phyloP scores from a whole-genome alignment of 768 basidiomycete genomes.

The Trichaptum fuscoviolaceum region DNA sequence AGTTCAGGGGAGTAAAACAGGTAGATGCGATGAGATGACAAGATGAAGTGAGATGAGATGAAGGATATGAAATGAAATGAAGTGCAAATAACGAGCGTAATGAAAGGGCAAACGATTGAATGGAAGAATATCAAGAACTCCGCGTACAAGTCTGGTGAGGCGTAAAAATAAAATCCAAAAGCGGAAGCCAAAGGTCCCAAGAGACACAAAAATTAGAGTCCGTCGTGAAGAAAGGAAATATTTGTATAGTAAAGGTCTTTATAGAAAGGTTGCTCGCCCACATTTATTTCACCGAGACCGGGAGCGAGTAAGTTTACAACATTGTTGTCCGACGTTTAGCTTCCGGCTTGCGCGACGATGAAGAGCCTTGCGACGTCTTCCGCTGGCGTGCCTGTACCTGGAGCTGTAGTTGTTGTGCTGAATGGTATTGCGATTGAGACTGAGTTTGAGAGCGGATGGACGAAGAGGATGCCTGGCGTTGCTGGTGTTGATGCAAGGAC shows the following conservation, averaged over 20 bases:
- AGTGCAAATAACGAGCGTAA: neutral
- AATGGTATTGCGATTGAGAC: neutral
- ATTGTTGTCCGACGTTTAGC: neutral
- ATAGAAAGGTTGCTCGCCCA: neutral
- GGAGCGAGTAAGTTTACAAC: neutral
- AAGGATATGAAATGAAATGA: neutral
- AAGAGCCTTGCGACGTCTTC: neutral
- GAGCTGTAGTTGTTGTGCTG: neutral
- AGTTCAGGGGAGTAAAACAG: too few species aligned
- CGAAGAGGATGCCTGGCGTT: neutral
- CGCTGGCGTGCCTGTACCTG: neutral
- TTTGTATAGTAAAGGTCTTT: neutral
- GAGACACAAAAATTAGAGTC: neutral
- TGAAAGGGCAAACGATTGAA: neutral
- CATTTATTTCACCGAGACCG: neutral
- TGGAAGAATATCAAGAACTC: neutral
- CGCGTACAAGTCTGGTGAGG: neutral
- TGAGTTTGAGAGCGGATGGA: neutral
- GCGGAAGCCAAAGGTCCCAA: neutral
- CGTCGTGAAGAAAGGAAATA: neutral
- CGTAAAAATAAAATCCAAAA: neutral
- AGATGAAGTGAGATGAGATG: too few species aligned
- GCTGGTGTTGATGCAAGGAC: neutral
- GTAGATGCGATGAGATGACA: too few species aligned
- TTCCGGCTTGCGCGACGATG: neutral